Evolutionary conservation across 2,329 filamentous ascomycete genomes (phyloP).

Genomic region (Lachnellula willkommii): DNA sequence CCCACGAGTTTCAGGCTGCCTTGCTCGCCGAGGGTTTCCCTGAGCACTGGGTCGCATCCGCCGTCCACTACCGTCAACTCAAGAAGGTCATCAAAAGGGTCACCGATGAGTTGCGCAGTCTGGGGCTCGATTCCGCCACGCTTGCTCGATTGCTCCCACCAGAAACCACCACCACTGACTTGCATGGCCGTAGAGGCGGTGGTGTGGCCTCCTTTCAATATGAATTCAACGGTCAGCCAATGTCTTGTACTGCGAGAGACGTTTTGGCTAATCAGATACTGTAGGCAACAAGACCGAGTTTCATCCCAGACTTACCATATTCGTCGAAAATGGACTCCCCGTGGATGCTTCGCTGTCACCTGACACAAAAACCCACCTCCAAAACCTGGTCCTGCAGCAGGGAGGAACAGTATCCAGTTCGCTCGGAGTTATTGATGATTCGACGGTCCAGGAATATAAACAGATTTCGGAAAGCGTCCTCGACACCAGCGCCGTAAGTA

Average conservation of each 20-base stretch:
- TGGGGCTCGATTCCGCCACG: slow-evolving; percentile 69
- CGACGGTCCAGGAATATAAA: too few relatives aligned
- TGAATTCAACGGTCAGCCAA: slow-evolving; percentile 44
- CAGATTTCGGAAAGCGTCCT: too few relatives aligned
- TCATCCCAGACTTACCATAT: slow-evolving; percentile 64
- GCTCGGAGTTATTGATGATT: background rate
- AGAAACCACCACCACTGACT: background rate
- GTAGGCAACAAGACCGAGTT: slow-evolving; percentile 43
- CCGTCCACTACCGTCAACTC: slow-evolving; percentile 76
- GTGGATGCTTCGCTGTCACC: slow-evolving; percentile 59
- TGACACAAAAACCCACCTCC: slow-evolving; percentile 55
- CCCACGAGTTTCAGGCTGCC: slow-evolving; percentile 66
- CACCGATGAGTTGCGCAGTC: slow-evolving; percentile 55
- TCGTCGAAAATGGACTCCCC: slow-evolving; percentile 59
- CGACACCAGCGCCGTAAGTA: too few relatives aligned
- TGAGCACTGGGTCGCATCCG: slow-evolving; percentile 62
- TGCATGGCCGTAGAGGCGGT: slow-evolving; percentile 5
- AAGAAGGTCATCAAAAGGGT: slow-evolving; percentile 88
- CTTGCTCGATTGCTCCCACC: slow-evolving; percentile 56
- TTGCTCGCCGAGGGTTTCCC: slow-evolving; percentile 71
- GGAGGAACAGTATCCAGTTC: slow-evolving; percentile 9
- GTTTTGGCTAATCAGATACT: background rate
- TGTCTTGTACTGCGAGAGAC: background rate
- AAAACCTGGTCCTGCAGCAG: slow-evolving; percentile 42
- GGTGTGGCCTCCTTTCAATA: slow-evolving; percentile 45